Conservation (phyloP, 164 flowering plant genomes). For the Dillenia turbinata region DNA sequence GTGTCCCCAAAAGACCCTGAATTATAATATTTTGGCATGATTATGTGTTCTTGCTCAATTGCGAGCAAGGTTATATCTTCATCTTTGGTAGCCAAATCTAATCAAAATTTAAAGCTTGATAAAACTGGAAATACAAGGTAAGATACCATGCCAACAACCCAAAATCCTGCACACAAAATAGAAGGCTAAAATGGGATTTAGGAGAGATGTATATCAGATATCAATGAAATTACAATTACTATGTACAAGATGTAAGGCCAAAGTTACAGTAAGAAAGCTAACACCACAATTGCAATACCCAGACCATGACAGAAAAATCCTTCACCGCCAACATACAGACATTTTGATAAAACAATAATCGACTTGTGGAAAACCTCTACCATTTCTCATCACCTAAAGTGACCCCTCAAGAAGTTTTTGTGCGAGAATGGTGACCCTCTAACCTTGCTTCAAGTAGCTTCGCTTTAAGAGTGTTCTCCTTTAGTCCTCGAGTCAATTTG, state of each 20-base stretch:
- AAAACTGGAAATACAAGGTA: no score
- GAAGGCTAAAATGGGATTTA: no score
- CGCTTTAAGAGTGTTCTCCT: constrained; percentile 62
- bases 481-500: constrained; percentile 22
- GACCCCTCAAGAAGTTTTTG: constrained; percentile 30
- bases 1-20: no score
- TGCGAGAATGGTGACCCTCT: constrained; percentile 44
- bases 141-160: no score
- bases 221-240: no score
- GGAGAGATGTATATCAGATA: no score
- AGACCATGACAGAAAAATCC: constrained; percentile 3
- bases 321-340: background rate
- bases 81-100: no score
- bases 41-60: no score
- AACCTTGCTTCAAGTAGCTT: constrained; percentile 79
- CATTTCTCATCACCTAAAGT: background rate
- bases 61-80: no score
- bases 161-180: no score
- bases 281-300: background rate
- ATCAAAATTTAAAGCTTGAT: no score
- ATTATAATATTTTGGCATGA: no score
- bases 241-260: background rate
- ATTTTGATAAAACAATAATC: background rate
- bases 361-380: background rate
- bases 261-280: constrained; percentile 5